phyloP scores from a whole-genome alignment of 1,284 basidiomycete species.

The Cryptococcus deneoformans region DNA sequence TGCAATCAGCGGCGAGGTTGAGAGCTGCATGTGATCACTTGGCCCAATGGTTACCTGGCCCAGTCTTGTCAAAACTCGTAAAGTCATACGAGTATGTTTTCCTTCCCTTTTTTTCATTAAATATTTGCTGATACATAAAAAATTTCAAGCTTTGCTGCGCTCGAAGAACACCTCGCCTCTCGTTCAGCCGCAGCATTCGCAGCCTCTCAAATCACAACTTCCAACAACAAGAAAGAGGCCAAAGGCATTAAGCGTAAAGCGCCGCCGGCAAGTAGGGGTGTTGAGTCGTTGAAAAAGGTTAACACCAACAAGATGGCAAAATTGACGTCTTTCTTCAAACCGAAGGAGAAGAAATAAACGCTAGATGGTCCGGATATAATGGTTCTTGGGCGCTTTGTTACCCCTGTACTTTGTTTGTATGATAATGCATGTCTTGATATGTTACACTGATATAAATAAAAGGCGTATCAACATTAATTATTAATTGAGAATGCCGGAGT shows the following conservation, averaged over 20 bases:
- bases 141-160: slow-evolving; percentile 20
- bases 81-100: slow-evolving; percentile 27
- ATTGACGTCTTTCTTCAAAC: slow-evolving; percentile 47
- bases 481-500: too few species aligned
- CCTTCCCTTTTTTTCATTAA: background rate
- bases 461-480: too few species aligned
- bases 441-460: too few species aligned
- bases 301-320: slow-evolving; percentile 44
- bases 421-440: background rate
- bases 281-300: slow-evolving; percentile 46
- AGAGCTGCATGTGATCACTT: slow-evolving; percentile 33
- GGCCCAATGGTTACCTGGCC: slow-evolving; percentile 27
- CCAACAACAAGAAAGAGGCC: slow-evolving; percentile 10
- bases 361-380: too few species aligned
- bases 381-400: background rate
- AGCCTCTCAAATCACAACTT: slow-evolving; percentile 20
- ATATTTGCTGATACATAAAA: background rate
- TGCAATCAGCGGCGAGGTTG: slow-evolving; percentile 23
- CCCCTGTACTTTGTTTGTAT: background rate
- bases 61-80: slow-evolving; percentile 8
- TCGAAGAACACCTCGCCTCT: slow-evolving; percentile 30
- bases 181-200: slow-evolving; percentile 31
- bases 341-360: slow-evolving; percentile 29
- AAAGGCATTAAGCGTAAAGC: slow-evolving; percentile 31
- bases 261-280: slow-evolving; percentile 27